These are phyloP conservation scores for Bidens hawaiensis DNA, from an alignment of 140 eudicot genomes.

Conservation along the genomic window DNA sequence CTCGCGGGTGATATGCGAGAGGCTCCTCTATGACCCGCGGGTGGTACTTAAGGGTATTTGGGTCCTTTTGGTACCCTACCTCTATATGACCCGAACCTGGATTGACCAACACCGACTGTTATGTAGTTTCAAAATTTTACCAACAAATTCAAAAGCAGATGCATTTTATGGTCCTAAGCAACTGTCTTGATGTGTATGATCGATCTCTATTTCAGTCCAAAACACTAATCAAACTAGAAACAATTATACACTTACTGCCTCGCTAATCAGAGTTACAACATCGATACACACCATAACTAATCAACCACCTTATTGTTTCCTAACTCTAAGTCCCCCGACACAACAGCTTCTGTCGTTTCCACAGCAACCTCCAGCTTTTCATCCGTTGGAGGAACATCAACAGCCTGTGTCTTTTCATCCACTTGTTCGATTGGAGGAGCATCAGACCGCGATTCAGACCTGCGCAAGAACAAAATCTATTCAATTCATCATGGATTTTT, in stretches of 20 bases:
- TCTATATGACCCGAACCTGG: too few relatives aligned
- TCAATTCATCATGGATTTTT: background rate
- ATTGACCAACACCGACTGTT: too few relatives aligned
- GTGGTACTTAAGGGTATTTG: too few relatives aligned
- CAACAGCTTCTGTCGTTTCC: conserved; percentile 20
- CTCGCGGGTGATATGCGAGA: too few relatives aligned
- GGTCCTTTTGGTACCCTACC: too few relatives aligned
- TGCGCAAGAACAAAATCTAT: conserved; percentile 4
- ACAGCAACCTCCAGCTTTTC: conserved; percentile 8
- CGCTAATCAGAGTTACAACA: conserved; percentile 3
- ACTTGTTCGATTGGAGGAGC: conserved; percentile 5
- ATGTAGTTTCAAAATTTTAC: too few relatives aligned
- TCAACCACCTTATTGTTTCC: background rate
- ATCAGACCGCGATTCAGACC: conserved; percentile 20
- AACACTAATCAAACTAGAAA: conserved; percentile 1
- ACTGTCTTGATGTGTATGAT: conserved; percentile 4
- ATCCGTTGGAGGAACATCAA: background rate
- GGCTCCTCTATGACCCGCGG: too few relatives aligned
- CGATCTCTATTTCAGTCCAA: conserved; percentile 12
- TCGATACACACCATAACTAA: conserved; percentile 1
- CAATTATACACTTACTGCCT: background rate
- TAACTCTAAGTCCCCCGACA: conserved; percentile 3
- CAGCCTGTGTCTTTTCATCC: conserved; percentile 11
- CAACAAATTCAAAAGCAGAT: background rate
- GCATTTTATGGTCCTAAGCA: conserved; percentile 2